Evolutionary conservation across 768 basidiomycete genomes (phyloP), one percentile per base, ranked within the genome.

Genomic region (Cystofilobasidium ferigula): DNA sequence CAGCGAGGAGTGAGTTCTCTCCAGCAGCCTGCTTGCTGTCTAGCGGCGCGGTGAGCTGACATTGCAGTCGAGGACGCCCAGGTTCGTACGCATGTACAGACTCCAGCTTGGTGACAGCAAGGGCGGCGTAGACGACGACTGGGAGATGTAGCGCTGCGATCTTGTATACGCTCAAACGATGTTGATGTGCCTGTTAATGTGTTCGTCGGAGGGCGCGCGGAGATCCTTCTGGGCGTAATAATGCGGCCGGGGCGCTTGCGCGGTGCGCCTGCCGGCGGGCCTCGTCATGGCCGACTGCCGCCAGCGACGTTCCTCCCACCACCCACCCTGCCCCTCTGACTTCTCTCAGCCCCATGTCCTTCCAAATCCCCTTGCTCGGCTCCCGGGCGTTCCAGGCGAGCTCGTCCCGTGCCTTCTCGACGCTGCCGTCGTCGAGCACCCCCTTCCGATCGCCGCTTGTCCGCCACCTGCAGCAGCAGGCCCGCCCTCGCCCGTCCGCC

Each of bases 1-100:
- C 4, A 80, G 84, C 2, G 79, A 81, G 24, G 84, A 88, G 72
- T 71, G n/a, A 22, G 69, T 68, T 30, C 34, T 57, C 32, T 38
- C 34, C 26, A 10, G 32, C 16, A 9, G 4, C 34, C 28, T 48
- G 28, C 24, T 48, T 26, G 34, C 57, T 22, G 9, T 22, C 54
- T 35, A 5, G n/a, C n/a, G n/a, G n/a, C 26, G 24, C 24, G 9
- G 24, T 9, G 12, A 8, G 51, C 51, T 53, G 51, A 24, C 51
- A 7, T 53, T 24, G 24, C 30, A n/a, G n/a, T n/a, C 24, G 9
- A 14, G 13, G 5, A 4, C 24, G 20, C 30, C 7, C 42, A 63
- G 62, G 24, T 65, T 65, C 34, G 64, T 57, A 2, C 43, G 59
- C 8, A 65, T 65, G 64, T 60, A 65, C 45, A 22, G 57, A 13